These are phyloP conservation scores for Ophiocordyceps camponoti-floridani DNA, from an alignment of 2,329 filamentous ascomycete genomes.

Conservation along the genomic window DNA sequence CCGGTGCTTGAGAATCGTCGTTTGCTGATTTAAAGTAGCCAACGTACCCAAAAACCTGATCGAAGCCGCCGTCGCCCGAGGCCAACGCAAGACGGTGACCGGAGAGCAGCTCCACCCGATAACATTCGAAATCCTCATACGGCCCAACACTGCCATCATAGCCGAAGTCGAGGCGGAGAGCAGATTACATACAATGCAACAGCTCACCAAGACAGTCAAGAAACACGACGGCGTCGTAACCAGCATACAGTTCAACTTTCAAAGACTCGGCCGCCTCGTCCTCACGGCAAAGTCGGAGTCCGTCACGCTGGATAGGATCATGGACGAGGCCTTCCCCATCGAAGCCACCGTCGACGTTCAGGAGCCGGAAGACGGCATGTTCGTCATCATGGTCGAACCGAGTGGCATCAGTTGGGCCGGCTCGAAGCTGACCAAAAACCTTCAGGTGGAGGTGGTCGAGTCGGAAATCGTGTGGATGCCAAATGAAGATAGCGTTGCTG, in stretches of 20 bases:
- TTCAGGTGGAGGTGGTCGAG: slow-evolving; percentile 50
- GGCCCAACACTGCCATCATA: slow-evolving; percentile 58
- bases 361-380: slow-evolving; percentile 34
- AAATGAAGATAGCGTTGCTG: slow-evolving; percentile 60
- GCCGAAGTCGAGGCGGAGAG: slow-evolving; percentile 78
- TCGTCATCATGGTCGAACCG: slow-evolving; percentile 38
- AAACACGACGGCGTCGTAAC: slow-evolving; percentile 50
- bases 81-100: slow-evolving; percentile 62
- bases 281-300: slow-evolving; percentile 37
- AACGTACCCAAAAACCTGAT: slow-evolving; percentile 73
- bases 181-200: slow-evolving; percentile 53
- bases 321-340: slow-evolving; percentile 63
- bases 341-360: slow-evolving; percentile 64
- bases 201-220: slow-evolving; percentile 56
- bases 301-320: slow-evolving; percentile 50
- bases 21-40: slow-evolving; percentile 16
- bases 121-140: slow-evolving; percentile 65
- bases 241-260: slow-evolving; percentile 70
- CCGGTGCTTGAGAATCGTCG: neutral
- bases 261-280: slow-evolving; percentile 57
- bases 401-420: slow-evolving; percentile 14
- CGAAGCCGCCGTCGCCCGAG: slow-evolving; percentile 70
- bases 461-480: slow-evolving; percentile 74
- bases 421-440: slow-evolving; percentile 36
- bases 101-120: slow-evolving; percentile 63